Evolutionary conservation across 2,329 filamentous ascomycete genomes (phyloP), one percentile per base, ranked within the genome.

Genomic region (Polychaeton citri): DNA sequence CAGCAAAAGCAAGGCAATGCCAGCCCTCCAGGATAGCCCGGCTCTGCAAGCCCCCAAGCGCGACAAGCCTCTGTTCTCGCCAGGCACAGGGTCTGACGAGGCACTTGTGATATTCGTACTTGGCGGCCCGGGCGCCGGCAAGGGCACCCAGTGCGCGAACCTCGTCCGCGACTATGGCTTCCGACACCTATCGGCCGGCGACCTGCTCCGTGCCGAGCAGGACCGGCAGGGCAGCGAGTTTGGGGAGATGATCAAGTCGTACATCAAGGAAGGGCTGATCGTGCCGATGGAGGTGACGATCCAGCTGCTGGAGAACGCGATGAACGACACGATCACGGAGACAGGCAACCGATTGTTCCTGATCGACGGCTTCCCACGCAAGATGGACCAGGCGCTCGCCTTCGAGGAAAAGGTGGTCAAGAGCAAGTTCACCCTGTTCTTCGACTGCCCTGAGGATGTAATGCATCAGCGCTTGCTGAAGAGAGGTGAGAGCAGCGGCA

Each of bases 221-320:
- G 72, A 88, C 54, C 81, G 88, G 4, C 72, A 75, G 0, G 87
- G 84, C 39, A 85, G 78, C 45, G 71, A 95, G 61, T 96, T 93
- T 59, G 90, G 90, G 57, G 76, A 86, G 46, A 72, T 96, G 64
- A 98, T 98, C 72, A 80, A 80, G 58, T 73, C 80, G 49, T 87
- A 90, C 66, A 98, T 98, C 69, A 83, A 81, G 55, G 80, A 98
- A 58, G 90, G 90, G 40, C 77, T 77, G 50, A 98, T 98, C 60
- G 90, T 98, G 44, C 90, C 90, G n/a, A 93, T 94, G 84, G 88
- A 96, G 61, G 86, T 96, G 34, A 98, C 90, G 4, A 81, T 98
- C 40, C 80, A 87, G 52, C 66, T 98, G 21, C 73, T 98, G 30
- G 87, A 95, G 64, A 93, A 94, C 61, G 85, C 87, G 39, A 96